These are phyloP conservation scores for Trametes cinnabarina DNA, from an alignment of 768 basidiomycete species.

Conservation along the genomic window DNA sequence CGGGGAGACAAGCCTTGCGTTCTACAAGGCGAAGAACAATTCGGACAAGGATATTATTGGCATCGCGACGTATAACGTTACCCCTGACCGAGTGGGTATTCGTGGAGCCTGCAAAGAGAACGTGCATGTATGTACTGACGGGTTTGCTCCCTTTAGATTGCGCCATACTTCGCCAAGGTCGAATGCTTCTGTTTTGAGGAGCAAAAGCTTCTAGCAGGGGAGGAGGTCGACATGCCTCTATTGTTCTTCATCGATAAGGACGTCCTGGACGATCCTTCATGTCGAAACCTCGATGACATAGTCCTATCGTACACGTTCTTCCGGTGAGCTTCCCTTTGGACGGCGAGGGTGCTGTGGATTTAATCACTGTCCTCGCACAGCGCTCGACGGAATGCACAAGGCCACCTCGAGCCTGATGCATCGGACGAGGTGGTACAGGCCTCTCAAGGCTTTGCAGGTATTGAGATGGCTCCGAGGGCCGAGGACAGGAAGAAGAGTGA, in stretches of 20 bases:
- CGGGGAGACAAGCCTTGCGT: constrained; percentile 94
- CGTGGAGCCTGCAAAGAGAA: neutral
- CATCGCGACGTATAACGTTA: constrained; percentile 98
- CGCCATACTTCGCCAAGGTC: constrained; percentile 98
- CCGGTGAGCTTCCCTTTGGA: constrained; percentile 50
- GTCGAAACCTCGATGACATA: constrained; percentile 84
- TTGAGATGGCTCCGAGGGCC: constrained; percentile 45
- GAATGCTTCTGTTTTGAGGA: constrained; percentile 99
- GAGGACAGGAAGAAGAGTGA: constrained; percentile 31
- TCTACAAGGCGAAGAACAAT: constrained; percentile 90
- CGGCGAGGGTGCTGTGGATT: too few species aligned
- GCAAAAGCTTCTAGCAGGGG: constrained; percentile 88
- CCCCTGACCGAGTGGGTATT: constrained; percentile 83
- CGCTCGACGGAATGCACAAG: constrained; percentile 79
- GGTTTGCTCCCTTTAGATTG: constrained; percentile 56
- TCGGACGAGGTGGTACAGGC: constrained; percentile 72
- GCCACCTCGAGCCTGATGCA: constrained; percentile 91
- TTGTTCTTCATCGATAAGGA: constrained; percentile 99
- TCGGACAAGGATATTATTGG: constrained; percentile 89
- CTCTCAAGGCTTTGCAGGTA: constrained; percentile 72
- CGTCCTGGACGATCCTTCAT: constrained; percentile 87
- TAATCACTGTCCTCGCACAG: constrained; percentile 40
- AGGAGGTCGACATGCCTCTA: constrained; percentile 97
- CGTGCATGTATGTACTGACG: neutral
- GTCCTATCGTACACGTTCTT: constrained; percentile 98